Percentiles rank a stretch among this genome's conserved stretches.
These are phyloP conservation scores for Venturia effusa DNA, from an alignment of 2,329 filamentous ascomycete species.

Conservation along the genomic window DNA sequence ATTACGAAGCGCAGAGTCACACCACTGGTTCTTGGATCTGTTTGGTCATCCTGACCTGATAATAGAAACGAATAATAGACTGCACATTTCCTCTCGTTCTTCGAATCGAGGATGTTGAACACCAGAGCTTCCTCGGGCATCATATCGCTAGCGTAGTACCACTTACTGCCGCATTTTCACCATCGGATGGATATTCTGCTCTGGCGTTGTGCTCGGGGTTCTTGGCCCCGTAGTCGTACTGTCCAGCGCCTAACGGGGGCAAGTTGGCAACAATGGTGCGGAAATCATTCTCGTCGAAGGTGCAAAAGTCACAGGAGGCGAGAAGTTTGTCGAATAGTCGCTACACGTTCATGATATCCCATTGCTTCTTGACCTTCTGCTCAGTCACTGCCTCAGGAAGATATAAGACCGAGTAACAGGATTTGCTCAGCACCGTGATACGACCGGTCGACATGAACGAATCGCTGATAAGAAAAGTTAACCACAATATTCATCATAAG, in stretches of 20 bases:
- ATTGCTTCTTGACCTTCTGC: constrained; percentile 2
- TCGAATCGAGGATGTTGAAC: constrained; percentile 2
- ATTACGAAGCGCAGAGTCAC: background rate
- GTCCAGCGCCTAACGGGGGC: constrained; percentile 12
- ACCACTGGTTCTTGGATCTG: background rate
- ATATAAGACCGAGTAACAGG: constrained; percentile 3
- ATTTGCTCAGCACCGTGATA: background rate
- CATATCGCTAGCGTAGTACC: constrained; percentile 3
- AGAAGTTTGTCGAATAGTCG: constrained; percentile 16
- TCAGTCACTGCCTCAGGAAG: constrained; percentile 7
- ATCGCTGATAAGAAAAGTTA: background rate
- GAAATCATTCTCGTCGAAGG: constrained; percentile 6
- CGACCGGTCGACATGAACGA: constrained; percentile 11
- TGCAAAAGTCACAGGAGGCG: constrained; percentile 14
- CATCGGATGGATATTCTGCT: constrained; percentile 14
- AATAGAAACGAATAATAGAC: background rate
- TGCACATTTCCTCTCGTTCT: constrained; percentile 1
- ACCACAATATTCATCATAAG: too few species aligned
- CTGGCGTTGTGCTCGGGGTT: constrained; percentile 12
- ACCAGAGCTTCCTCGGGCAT: background rate
- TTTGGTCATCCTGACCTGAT: background rate
- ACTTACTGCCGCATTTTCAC: constrained; percentile 9
- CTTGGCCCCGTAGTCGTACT: constrained; percentile 13
- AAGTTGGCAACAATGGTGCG: constrained; percentile 11
- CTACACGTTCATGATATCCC: constrained; percentile 15